Evolutionary conservation across 345 rosid species (phyloP).

Genomic region (Barbarea vulgaris): DNA sequence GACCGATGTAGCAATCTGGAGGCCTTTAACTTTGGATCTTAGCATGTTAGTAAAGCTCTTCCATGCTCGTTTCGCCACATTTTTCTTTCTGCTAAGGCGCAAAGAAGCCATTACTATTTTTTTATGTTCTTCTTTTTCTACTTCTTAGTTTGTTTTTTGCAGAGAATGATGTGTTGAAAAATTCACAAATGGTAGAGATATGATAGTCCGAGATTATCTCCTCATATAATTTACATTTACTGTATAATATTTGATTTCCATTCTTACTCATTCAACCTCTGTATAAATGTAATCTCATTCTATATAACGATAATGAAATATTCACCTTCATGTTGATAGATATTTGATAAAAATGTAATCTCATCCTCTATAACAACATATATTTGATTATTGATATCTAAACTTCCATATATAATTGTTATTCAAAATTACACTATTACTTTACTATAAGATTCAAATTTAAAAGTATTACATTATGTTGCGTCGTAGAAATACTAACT

Average conservation of each 20-base stretch:
- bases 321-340: too few species aligned
- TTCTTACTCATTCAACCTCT: too few species aligned
- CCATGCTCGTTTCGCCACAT: slow-evolving; percentile 58
- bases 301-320: too few species aligned
- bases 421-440: background rate
- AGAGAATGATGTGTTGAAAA: slow-evolving; percentile 1
- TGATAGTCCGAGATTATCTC: too few species aligned
- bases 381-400: too few species aligned
- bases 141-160: background rate
- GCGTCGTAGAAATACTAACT: background rate
- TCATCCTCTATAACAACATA: too few species aligned
- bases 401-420: background rate
- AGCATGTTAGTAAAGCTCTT: slow-evolving; percentile 46
- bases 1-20: slow-evolving; percentile 45
- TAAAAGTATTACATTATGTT: background rate
- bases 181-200: background rate
- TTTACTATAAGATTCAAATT: background rate
- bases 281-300: too few species aligned
- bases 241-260: too few species aligned
- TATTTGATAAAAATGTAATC: too few species aligned
- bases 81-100: slow-evolving; percentile 50
- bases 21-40: slow-evolving; percentile 47
- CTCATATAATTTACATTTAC: too few species aligned
- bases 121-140: background rate
- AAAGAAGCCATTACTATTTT: slow-evolving; percentile 42